Conservation (phyloP, 345 rosid species). For the Turritis glabra region DNA sequence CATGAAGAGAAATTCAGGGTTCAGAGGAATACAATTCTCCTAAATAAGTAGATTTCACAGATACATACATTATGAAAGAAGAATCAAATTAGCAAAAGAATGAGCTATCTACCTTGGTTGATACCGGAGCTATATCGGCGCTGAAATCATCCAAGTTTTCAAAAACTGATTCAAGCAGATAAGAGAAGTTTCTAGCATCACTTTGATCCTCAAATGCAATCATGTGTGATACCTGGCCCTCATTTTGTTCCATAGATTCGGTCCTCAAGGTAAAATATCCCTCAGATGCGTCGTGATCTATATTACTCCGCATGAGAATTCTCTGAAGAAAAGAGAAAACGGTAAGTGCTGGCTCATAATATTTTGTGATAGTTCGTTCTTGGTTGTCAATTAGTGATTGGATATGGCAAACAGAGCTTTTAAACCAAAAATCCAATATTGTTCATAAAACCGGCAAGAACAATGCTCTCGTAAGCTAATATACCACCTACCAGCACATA, state of each 20-base stretch:
- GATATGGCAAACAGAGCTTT: not conserved
- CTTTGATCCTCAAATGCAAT: conserved; percentile 72
- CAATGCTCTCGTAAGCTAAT: conserved; percentile 1
- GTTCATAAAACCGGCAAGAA: not conserved
- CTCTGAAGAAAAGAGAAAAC: conserved; percentile 46
- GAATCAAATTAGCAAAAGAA: not conserved
- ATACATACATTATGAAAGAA: not conserved
- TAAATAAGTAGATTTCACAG: not conserved
- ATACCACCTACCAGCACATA: conserved; percentile 58
- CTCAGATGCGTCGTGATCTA: conserved; percentile 47
- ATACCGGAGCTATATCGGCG: conserved; percentile 61
- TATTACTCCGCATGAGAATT: conserved; percentile 61
- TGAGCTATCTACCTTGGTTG: conserved; percentile 50
- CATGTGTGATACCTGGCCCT: conserved; percentile 40
- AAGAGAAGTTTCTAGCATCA: conserved; percentile 84
- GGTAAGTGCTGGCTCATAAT: not conserved
- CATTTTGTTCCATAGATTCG: conserved; percentile 36
- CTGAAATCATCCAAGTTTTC: conserved; percentile 68
- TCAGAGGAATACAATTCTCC: not conserved
- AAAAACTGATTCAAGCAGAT: conserved; percentile 63
- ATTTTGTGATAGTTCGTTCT: not conserved
- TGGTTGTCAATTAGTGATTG: not conserved
- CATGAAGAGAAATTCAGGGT: not conserved
- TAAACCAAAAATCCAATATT: not conserved
- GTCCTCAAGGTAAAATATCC: conserved; percentile 56